Evolutionary conservation across 1,139 yeast species (phyloP).

Genomic region (Candida pseudocylindracea): DNA sequence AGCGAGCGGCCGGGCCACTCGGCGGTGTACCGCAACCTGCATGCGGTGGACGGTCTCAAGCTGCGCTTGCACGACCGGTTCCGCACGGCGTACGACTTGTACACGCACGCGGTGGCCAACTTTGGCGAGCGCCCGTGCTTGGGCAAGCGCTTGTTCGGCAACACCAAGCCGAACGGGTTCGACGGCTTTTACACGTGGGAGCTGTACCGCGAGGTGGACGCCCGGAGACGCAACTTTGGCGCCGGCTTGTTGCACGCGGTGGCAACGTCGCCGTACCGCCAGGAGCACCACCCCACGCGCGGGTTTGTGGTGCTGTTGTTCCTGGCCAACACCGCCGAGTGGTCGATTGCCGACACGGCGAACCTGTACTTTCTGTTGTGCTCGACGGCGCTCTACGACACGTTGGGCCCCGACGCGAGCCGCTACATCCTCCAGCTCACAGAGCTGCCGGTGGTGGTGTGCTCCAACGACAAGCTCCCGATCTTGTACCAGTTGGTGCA

Average conservation of each 20-base stretch:
- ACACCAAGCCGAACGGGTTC: no score
- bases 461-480: no score
- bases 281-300: slow-evolving; percentile 1
- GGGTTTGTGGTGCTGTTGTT: slow-evolving; percentile 6
- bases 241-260: slow-evolving; percentile 7
- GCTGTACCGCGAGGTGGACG: slow-evolving; percentile 4
- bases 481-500: no score
- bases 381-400: slow-evolving; percentile 10
- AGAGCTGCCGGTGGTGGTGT: slow-evolving; percentile 7
- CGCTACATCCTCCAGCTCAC: slow-evolving; percentile 7
- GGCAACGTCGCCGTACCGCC: slow-evolving; percentile 1
- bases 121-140: no score
- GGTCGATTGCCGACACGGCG: slow-evolving; percentile 8
- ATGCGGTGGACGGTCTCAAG: no score
- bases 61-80: no score
- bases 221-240: slow-evolving; percentile 5
- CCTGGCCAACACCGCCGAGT: slow-evolving; percentile 8
- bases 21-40: slow-evolving; percentile 7
- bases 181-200: no score
- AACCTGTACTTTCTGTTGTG: slow-evolving; percentile 7
- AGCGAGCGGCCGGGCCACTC: slow-evolving; percentile 26
- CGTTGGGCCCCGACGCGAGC: slow-evolving; percentile 8
- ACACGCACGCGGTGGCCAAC: no score
- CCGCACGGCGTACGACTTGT: no score
- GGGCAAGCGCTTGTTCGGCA: no score